Base-by-base conservation (phyloP, 2,329 filamentous ascomycete genomes). In the Apiospora sp. region DNA sequence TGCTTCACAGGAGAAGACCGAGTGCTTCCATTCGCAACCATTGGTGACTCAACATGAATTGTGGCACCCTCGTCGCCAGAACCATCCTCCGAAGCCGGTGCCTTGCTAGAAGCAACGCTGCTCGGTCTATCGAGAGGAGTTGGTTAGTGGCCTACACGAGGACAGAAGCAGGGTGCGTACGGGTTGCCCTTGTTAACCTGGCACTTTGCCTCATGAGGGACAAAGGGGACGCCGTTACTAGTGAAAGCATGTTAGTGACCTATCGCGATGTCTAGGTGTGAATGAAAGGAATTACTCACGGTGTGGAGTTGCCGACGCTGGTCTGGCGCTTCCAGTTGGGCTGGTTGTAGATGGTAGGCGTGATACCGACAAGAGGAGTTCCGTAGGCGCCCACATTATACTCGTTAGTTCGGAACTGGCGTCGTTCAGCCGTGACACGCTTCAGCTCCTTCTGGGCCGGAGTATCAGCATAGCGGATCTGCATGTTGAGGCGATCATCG, bases 371-470 rank as follows among this genome's bases (percentile, higher is more conserved):
- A 73, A 88, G 86, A 67, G 88, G 86, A 73, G 89, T 91, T 74
- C 91, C 91, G 77, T 92, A 92, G 61, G 91, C 91, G 73, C 91
- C 90, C 74, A 92, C 91, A 78, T 95, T 95, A 84, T 98, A 98
- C 86, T 98, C 96, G 72, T 96, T 96, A 73, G 96, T 96, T 73
- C 96, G 94, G 85, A 98, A 98, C 80, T 97, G 94, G 74, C 96
- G 95, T 72, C 95, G 94, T 81, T 98, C 95, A 44, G 96, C 95
- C 58, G 96, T 98, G 81, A 98, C 93, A 75, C 96, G 93, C 88
- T 99, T 99, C 77, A 99, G 88, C 81, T 96, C 91, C 87, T 99
- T 99, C 84, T 99, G 96, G 75, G 96, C 93, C 71, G 96, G 94
- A 49, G 96, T 99, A 80, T 99, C 96, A 75, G 97, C 96, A 82